Conservation (phyloP, 768 basidiomycete species). For the Phylloporus sp. region DNA sequence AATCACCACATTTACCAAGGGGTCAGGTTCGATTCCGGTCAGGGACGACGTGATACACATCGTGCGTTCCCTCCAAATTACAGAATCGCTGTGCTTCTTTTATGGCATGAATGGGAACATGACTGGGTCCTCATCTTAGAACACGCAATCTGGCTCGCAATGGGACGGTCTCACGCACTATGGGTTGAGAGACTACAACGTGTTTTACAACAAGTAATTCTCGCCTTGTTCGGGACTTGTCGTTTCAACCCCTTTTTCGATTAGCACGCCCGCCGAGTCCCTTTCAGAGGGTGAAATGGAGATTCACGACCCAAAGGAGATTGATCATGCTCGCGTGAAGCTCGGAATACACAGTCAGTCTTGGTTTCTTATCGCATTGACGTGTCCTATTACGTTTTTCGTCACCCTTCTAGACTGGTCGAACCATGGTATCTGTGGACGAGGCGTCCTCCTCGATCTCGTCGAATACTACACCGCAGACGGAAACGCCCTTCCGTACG, state of each 20-base stretch:
- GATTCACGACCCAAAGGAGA: constrained; percentile 44
- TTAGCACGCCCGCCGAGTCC: constrained; percentile 39
- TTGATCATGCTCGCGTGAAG: constrained; percentile 43
- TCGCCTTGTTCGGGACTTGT: neutral
- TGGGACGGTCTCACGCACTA: constrained; percentile 66
- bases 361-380: constrained; percentile 18
- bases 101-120: neutral
- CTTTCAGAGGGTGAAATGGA: constrained; percentile 43
- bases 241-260: neutral
- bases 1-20: constrained; percentile 36
- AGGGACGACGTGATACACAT: constrained; percentile 54
- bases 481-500: constrained; percentile 45
- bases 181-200: constrained; percentile 45
- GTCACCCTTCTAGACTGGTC: constrained; percentile 51
- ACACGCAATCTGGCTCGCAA: constrained; percentile 66
- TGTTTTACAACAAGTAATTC: constrained; percentile 60
- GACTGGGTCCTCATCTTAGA: constrained; percentile 34
- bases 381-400: neutral
- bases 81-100: neutral
- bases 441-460: constrained; percentile 63
- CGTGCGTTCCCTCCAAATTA: constrained; percentile 29
- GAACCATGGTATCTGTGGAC: constrained; percentile 62
- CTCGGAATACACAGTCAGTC: constrained; percentile 67
- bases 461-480: constrained; percentile 46
- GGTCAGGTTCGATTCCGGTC: constrained; percentile 11